Percentiles rank a stretch among this genome's conserved stretches.
These are phyloP conservation scores for Yarrowia sp. DNA, from an alignment of 805 yeast genomes.

Conservation along the genomic window DNA sequence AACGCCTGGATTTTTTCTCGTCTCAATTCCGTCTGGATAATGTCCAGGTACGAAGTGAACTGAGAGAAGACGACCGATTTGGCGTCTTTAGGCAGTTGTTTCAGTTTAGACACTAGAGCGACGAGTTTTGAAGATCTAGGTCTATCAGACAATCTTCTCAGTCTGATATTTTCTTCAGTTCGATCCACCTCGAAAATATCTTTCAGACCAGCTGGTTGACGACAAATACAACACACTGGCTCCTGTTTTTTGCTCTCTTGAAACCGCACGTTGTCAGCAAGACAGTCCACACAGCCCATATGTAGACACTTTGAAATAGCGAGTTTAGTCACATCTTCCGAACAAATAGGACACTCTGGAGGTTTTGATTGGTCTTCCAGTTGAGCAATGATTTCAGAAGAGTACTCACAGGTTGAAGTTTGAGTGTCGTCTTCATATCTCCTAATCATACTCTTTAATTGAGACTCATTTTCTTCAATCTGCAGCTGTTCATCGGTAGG, in stretches of 20 bases:
- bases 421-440: background rate
- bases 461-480: slow-evolving; percentile 25
- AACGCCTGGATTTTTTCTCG: slow-evolving; percentile 52
- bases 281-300: slow-evolving; percentile 68
- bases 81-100: slow-evolving; percentile 48
- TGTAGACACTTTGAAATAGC: slow-evolving; percentile 79
- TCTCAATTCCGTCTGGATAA: slow-evolving; percentile 61
- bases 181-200: slow-evolving; percentile 48
- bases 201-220: slow-evolving; percentile 52
- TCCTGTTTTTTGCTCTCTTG: slow-evolving; percentile 50
- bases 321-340: slow-evolving; percentile 61
- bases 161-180: slow-evolving; percentile 30
- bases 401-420: background rate
- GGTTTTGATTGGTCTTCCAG: slow-evolving; percentile 36
- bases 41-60: slow-evolving; percentile 76
- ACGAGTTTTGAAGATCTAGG: slow-evolving; percentile 67
- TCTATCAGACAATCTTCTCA: slow-evolving; percentile 29
- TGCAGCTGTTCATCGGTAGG: slow-evolving; percentile 29
- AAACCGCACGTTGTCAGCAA: slow-evolving; percentile 70
- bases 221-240: slow-evolving; percentile 74
- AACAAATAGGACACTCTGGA: slow-evolving; percentile 83
- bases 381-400: background rate
- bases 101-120: slow-evolving; percentile 62
- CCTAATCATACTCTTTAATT: background rate
- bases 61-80: slow-evolving; percentile 89